Percentiles rank a stretch among this genome's conserved stretches.
Evolutionary conservation across 2,329 filamentous ascomycete species (phyloP).

Genomic region (Tolypocladium ovalisporum): DNA sequence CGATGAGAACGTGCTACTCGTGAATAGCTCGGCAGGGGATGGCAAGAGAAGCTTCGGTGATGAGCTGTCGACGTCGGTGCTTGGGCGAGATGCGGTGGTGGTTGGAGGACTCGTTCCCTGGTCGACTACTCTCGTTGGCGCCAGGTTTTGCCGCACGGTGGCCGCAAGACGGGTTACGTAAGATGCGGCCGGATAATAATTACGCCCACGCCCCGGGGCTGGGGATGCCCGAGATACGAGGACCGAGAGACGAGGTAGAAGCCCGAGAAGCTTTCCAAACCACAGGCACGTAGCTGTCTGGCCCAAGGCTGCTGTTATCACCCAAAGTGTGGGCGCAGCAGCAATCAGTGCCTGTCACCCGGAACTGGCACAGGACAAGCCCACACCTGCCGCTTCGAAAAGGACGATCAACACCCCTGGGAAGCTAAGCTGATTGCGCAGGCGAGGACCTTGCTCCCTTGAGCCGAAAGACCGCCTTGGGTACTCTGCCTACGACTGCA

Average conservation of each 20-base stretch:
- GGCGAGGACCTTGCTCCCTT: background rate
- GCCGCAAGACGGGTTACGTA: conserved; percentile 3
- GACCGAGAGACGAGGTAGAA: no score
- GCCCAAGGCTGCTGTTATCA: background rate
- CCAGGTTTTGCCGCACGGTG: conserved; percentile 27
- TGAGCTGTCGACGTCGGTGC: conserved; percentile 10
- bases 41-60: conserved; percentile 15
- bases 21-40: conserved; percentile 2
- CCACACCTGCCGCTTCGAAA: background rate
- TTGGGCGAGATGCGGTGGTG: conserved; percentile 16
- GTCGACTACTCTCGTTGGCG: conserved; percentile 23
- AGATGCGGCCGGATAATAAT: background rate
- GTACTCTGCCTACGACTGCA: background rate
- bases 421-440: background rate
- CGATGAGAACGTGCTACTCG: background rate
- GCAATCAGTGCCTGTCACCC: background rate
- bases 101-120: conserved; percentile 27
- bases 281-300: no score
- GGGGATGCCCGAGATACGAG: background rate
- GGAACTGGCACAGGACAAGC: background rate
- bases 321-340: background rate
- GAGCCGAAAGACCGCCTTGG: background rate
- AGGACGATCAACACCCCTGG: background rate
- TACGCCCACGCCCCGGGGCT: background rate
- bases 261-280: no score